A percentile compares a stretch with the other conserved stretches of the same genome.
phyloP scores from a whole-genome alignment of 2,329 filamentous ascomycete species.

The Calonectria hawksworthii region DNA sequence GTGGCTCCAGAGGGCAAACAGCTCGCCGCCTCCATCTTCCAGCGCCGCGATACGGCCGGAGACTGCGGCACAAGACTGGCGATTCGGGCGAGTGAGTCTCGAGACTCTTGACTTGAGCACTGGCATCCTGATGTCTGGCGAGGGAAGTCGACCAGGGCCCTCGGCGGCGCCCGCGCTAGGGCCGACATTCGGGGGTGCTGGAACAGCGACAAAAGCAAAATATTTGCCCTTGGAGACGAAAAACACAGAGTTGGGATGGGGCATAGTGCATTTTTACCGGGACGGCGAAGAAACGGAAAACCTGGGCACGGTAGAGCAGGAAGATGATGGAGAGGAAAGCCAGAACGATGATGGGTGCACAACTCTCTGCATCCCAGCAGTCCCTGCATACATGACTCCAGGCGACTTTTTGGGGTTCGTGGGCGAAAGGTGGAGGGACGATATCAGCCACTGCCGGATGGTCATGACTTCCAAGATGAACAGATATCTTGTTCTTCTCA shows the following conservation, averaged over 20 bases:
- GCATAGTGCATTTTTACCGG: constrained; percentile 93
- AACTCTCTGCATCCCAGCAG: constrained; percentile 92
- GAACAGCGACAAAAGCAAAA: constrained; percentile 85
- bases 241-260: constrained; percentile 88
- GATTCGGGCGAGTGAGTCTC: constrained; percentile 83
- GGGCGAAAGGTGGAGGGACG: constrained; percentile 86
- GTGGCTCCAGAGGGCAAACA: constrained; percentile 56
- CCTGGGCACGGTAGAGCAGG: constrained; percentile 53
- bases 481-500: constrained; percentile 95
- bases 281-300: constrained; percentile 82
- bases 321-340: constrained; percentile 45
- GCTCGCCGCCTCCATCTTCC: constrained; percentile 59
- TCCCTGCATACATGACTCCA: constrained; percentile 93
- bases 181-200: constrained; percentile 69
- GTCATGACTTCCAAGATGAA: constrained; percentile 91
- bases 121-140: constrained; percentile 50
- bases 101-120: constrained; percentile 81
- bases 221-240: constrained; percentile 79
- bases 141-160: constrained; percentile 58
- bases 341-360: constrained; percentile 76
- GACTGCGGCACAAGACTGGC: constrained; percentile 77
- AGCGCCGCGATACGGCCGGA: constrained; percentile 61
- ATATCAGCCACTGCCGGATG: constrained; percentile 95
- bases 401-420: constrained; percentile 93
- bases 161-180: constrained; percentile 67